Percentiles rank a stretch among this genome's conserved stretches.
phyloP scores from a whole-genome alignment of 106 monocot genomes.

The Dactylorhiza incarnata region DNA sequence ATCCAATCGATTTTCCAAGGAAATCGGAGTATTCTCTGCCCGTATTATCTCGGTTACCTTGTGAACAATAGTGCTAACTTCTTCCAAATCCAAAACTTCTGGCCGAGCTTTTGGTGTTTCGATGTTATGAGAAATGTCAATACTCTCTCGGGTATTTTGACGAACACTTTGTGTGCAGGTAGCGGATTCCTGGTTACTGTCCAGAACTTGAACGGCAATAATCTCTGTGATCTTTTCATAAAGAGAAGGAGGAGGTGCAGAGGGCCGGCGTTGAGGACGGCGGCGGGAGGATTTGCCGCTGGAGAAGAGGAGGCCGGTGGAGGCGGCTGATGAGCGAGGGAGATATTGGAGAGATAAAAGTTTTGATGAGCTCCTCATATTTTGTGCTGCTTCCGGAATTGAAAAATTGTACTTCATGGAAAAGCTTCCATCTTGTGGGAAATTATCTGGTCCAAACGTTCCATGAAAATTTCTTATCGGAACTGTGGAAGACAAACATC shows the following conservation, averaged over 20 bases:
- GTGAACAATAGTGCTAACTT: conserved; percentile 50
- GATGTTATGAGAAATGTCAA: not conserved
- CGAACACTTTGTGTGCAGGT: conserved; percentile 25
- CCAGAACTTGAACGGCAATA: not conserved
- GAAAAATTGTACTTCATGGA: no score
- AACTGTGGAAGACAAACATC: no score
- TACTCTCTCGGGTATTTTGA: conserved; percentile 29
- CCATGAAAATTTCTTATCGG: no score
- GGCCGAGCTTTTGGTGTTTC: not conserved
- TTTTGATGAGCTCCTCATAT: not conserved
- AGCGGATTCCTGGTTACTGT: not conserved
- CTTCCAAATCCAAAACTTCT: conserved; percentile 13
- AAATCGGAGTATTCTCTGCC: conserved; percentile 6
- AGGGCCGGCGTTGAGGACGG: not conserved
- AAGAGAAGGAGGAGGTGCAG: conserved; percentile 15
- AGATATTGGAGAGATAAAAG: not conserved
- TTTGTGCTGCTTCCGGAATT: not conserved
- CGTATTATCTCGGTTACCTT: conserved; percentile 47
- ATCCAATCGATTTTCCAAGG: conserved; percentile 37
- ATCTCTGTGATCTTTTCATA: conserved; percentile 18
- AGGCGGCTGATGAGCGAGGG: not conserved
- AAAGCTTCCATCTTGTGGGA: no score
- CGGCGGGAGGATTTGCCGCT: not conserved
- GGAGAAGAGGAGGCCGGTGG: not conserved
- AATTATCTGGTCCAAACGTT: no score